A percentile compares a stretch with the other conserved stretches of the same genome.
phyloP scores from a whole-genome alignment of 768 basidiomycete genomes.

The Kwoniella mangroviensis region DNA sequence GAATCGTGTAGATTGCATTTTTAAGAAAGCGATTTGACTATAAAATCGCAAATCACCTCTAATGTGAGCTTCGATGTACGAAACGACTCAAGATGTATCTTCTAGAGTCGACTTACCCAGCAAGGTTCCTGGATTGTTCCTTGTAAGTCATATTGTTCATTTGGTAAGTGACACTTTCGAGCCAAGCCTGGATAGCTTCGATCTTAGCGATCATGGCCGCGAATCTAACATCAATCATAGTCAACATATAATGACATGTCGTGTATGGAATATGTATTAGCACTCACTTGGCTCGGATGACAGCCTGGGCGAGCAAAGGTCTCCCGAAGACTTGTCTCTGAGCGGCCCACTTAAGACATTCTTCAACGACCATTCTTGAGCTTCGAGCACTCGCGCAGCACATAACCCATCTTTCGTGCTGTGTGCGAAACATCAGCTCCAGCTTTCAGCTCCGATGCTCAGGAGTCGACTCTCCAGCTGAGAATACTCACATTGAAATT shows the following conservation, averaged over 20 bases:
- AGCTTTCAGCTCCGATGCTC: background rate
- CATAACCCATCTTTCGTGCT: conserved; percentile 92
- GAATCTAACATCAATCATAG: conserved; percentile 56
- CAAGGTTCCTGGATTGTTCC: conserved; percentile 72
- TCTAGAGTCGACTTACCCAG: conserved; percentile 62
- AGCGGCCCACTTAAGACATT: conserved; percentile 84
- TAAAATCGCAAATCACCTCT: too few relatives aligned
- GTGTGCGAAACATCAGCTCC: background rate
- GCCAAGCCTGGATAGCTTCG: conserved; percentile 81
- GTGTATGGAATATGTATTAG: background rate
- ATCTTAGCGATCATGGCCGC: conserved; percentile 85
- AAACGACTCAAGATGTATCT: background rate
- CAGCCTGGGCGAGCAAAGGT: conserved; percentile 73
- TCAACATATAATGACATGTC: too few relatives aligned
- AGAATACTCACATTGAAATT: conserved; percentile 72
- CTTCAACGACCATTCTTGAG: conserved; percentile 77
- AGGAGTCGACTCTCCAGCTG: background rate
- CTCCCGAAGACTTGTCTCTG: conserved; percentile 93
- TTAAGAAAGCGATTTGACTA: conserved; percentile 74
- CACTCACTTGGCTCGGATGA: conserved; percentile 75
- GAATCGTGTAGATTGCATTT: conserved; percentile 74
- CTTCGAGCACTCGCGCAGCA: conserved; percentile 73
- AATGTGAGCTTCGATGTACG: background rate
- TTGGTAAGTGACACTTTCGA: conserved; percentile 84
- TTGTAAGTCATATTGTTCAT: conserved; percentile 85